Percentiles rank a stretch among this genome's conserved stretches.
phyloP scores from a whole-genome alignment of 129 eudicot species.

The Erigeron canadensis region DNA sequence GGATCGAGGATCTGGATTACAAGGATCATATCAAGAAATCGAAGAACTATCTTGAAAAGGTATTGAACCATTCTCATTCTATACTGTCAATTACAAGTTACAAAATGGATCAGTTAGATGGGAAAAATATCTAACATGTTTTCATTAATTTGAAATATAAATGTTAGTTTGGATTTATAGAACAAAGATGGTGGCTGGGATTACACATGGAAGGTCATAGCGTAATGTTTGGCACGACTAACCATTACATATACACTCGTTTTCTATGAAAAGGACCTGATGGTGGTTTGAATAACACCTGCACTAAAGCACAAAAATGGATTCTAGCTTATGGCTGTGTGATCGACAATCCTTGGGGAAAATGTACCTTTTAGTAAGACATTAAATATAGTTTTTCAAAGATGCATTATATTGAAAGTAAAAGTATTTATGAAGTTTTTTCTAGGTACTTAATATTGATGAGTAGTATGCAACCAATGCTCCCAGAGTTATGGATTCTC shows the following conservation, averaged over 20 bases:
- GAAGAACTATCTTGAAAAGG: slow-evolving; percentile 90
- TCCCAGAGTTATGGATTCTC: slow-evolving; percentile 44
- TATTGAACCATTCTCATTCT: slow-evolving; percentile 17
- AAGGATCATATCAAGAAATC: slow-evolving; percentile 94
- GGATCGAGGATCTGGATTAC: slow-evolving; percentile 81
- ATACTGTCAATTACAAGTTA: not conserved
- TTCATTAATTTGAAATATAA: too few relatives aligned
- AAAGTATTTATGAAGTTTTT: not conserved
- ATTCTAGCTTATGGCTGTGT: slow-evolving; percentile 43
- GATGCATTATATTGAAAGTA: not conserved
- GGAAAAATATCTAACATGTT: too few relatives aligned
- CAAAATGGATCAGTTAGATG: not conserved
- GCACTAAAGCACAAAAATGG: slow-evolving; percentile 51
- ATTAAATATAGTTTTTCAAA: not conserved
- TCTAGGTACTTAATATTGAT: slow-evolving; percentile 41
- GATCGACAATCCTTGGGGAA: slow-evolving; percentile 49
- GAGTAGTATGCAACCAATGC: slow-evolving; percentile 46
- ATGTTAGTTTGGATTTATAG: slow-evolving; percentile 6
- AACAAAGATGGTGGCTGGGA: slow-evolving; percentile 47
- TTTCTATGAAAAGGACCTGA: slow-evolving; percentile 45
- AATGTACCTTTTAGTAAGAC: slow-evolving; percentile 43
- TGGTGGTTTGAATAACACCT: slow-evolving; percentile 34
- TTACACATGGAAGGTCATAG: slow-evolving; percentile 45
- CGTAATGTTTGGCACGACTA: slow-evolving; percentile 39
- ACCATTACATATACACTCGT: slow-evolving; percentile 41